Percentiles rank a stretch among this genome's conserved stretches.
Conservation (phyloP, 2,329 filamentous ascomycete species). For the Pseudogymnoascus sp. region DNA sequence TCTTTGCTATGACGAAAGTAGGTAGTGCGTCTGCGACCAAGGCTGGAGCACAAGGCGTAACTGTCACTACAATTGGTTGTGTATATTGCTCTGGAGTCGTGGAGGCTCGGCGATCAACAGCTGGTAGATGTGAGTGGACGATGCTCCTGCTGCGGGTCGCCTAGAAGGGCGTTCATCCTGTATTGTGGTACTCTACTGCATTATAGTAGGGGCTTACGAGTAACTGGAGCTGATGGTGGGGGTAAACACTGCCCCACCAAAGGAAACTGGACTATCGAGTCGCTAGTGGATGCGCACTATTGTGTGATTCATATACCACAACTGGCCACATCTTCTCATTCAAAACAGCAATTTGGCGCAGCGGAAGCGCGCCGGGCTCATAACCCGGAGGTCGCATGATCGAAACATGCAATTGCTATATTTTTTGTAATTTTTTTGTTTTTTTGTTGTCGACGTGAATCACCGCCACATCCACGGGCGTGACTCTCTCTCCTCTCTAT, state of each 20-base stretch:
- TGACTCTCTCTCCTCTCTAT: not conserved
- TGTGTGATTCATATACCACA: not conserved
- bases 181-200: not conserved
- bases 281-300: not conserved
- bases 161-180: not conserved
- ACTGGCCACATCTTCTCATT: not conserved
- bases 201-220: not conserved
- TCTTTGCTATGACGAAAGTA: not conserved
- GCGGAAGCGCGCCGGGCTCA: constrained; percentile 17
- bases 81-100: not conserved
- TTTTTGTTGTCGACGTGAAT: not conserved
- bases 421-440: not conserved
- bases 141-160: not conserved
- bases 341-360: constrained; percentile 15
- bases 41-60: not conserved
- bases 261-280: not conserved
- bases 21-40: not conserved
- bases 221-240: constrained; percentile 1
- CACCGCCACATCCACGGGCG: not conserved
- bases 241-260: constrained; percentile 3
- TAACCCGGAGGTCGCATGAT: constrained; percentile 16
- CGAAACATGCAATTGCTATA: constrained; percentile 13
- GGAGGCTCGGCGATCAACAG: not conserved
- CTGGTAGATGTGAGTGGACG: not conserved
- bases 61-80: constrained; percentile 1